Evolutionary conservation across 2,329 filamentous ascomycete species (phyloP), one percentile per base, ranked within the genome.

Genomic region (Colletotrichum spaethianum): DNA sequence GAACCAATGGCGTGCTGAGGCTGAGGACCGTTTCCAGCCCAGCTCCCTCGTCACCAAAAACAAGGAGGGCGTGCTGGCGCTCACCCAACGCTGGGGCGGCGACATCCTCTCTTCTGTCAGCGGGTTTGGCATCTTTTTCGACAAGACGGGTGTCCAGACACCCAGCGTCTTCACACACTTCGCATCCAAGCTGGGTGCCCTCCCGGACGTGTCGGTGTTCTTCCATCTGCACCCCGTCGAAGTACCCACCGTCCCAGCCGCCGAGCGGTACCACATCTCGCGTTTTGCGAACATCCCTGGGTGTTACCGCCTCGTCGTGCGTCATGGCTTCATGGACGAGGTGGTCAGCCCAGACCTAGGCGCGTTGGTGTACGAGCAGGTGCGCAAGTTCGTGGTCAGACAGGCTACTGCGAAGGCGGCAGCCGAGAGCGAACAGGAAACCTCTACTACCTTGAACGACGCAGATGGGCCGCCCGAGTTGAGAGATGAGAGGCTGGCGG

Each of bases 51-150:
- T 82, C 23, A 55, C 38, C 60, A 74, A 73, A 52, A 72, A 73
- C 60, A 42, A 33, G 1, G 77, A 79, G 1, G 78, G 77, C 8
- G 74, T 75, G 28, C 70, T 83, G 1, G 75, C 76, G 6, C 78
- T 86, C 7, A 76, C 80, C 0, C 77, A 80, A 2, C 80, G 81
- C 40, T 86, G 81, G 79, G 85, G 85, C 55, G 82, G 83, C 50
- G 83, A 83, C 3, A 75, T 79, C 18, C 75, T 86, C 11, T 86
- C 84, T 36, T 83, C 82, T 0, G 88, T 89, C 63, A 85, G 84
- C 67, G 93, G 86, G 36, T 86, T 89, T 8, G 93, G 92, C 1
- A 90, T 95, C 66, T 95, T 94, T 83, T 94, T 95, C 79, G 93
- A 95, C 82, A 95, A 95, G 81, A 86, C 89, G 1, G 93, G 93